Conservation (phyloP, 169 alveolate genomes). For the Hepatocystis sp. region DNA sequence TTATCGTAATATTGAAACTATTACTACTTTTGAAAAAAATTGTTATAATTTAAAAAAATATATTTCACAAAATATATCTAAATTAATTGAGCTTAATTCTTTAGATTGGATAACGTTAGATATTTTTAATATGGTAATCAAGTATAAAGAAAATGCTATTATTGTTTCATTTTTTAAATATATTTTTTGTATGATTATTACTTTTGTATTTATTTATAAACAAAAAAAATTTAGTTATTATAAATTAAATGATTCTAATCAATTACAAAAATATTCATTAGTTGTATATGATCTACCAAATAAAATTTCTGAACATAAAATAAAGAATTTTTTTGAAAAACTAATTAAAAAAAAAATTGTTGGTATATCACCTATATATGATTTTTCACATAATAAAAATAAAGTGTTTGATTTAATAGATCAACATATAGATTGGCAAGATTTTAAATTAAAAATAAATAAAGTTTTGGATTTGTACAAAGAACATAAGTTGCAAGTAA, state of each 20-base stretch:
- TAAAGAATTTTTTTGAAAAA: conserved; percentile 22
- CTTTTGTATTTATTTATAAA: conserved; percentile 17
- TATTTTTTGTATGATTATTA: conserved; percentile 25
- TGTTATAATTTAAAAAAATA: conserved; percentile 33
- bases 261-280: conserved; percentile 10
- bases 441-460: conserved; percentile 11
- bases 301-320: conserved; percentile 7
- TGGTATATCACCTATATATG: conserved; percentile 15
- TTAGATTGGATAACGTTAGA: conserved; percentile 43
- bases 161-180: conserved; percentile 11
- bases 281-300: conserved; percentile 9
- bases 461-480: background rate
- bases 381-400: conserved; percentile 10
- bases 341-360: conserved; percentile 24
- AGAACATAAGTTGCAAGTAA: background rate
- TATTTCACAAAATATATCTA: conserved; percentile 19
- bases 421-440: conserved; percentile 20
- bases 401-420: conserved; percentile 14
- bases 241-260: background rate
- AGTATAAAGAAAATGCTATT: conserved; percentile 8
- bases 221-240: conserved; percentile 9
- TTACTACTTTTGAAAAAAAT: conserved; percentile 31
- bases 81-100: conserved; percentile 11
- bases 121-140: conserved; percentile 12
- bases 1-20: conserved; percentile 28